Evolutionary conservation across 495 filamentous ascomycete species (phyloP).

Genomic region (Pseudomonodictys pantanalensis): DNA sequence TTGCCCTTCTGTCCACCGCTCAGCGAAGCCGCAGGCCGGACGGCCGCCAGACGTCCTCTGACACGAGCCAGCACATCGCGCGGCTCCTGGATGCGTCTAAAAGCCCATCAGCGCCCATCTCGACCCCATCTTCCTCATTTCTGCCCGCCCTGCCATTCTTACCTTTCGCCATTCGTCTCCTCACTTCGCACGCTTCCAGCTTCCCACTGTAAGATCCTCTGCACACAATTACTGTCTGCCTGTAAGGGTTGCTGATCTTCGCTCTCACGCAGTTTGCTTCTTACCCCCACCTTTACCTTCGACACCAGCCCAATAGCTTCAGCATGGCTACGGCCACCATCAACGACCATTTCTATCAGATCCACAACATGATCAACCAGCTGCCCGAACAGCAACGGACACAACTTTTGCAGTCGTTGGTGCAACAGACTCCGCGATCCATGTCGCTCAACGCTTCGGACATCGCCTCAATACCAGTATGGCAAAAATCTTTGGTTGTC

Average conservation of each 20-base stretch:
- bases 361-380: too few relatives aligned
- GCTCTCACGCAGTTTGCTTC: conserved; percentile 7
- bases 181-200: background rate
- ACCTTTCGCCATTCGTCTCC: conserved; percentile 23
- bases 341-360: conserved; percentile 18
- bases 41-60: conserved; percentile 9
- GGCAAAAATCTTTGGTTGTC: conserved; percentile 24
- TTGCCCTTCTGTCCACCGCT: background rate
- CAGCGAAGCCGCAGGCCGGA: background rate
- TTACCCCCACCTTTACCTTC: background rate
- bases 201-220: conserved; percentile 5
- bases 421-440: conserved; percentile 24
- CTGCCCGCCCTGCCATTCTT: conserved; percentile 27
- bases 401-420: conserved; percentile 9
- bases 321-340: conserved; percentile 13
- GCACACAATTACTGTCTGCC: background rate
- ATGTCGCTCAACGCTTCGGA: conserved; percentile 19
- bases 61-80: conserved; percentile 25
- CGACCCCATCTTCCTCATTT: conserved; percentile 8
- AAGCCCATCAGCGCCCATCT: conserved; percentile 23
- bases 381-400: too few relatives aligned
- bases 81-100: conserved; percentile 11
- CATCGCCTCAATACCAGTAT: conserved; percentile 14
- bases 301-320: background rate
- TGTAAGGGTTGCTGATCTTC: conserved; percentile 16